Evolutionary conservation across 768 basidiomycete genomes (phyloP).

Genomic region (Boletus rex-veris): DNA sequence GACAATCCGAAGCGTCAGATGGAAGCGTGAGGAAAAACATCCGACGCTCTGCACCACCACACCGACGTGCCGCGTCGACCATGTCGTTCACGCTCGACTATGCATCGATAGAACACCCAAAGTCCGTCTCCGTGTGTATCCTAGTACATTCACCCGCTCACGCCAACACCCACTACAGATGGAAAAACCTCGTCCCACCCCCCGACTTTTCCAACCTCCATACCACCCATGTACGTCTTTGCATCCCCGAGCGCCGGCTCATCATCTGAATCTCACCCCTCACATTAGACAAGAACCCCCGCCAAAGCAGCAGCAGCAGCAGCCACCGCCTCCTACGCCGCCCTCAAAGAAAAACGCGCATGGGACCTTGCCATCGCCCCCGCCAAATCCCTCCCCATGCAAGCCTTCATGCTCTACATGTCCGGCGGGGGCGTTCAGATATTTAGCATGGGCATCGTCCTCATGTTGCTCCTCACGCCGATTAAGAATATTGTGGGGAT

Average conservation of each 20-base stretch:
- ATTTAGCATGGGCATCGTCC: conserved; percentile 94
- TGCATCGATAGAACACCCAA: conserved; percentile 30
- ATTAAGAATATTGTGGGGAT: conserved; percentile 81
- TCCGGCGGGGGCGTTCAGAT: conserved; percentile 94
- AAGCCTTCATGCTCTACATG: conserved; percentile 98
- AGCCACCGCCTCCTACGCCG: conserved; percentile 50
- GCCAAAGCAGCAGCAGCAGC: conserved; percentile 33
- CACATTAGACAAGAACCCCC: conserved; percentile 40
- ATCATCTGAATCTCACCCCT: neutral
- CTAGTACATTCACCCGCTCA: neutral
- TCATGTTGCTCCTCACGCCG: conserved; percentile 85
- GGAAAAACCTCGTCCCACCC: conserved; percentile 60
- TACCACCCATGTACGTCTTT: conserved; percentile 25
- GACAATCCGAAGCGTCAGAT: no score
- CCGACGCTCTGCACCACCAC: neutral
- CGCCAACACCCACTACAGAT: conserved; percentile 36
- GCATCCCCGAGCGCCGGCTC: neutral
- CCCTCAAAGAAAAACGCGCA: conserved; percentile 73
- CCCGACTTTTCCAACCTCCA: conserved; percentile 60
- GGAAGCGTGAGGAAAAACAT: no score
- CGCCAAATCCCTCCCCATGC: conserved; percentile 92
- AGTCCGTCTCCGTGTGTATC: conserved; percentile 7
- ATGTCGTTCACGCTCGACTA: conserved; percentile 33
- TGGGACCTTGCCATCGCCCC: conserved; percentile 84
- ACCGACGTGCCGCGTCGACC: neutral